Percentiles rank a stretch among this genome's conserved stretches.
Conservation (phyloP, 192 early-diverging fungal species). For the Linnemannia exigua region DNA sequence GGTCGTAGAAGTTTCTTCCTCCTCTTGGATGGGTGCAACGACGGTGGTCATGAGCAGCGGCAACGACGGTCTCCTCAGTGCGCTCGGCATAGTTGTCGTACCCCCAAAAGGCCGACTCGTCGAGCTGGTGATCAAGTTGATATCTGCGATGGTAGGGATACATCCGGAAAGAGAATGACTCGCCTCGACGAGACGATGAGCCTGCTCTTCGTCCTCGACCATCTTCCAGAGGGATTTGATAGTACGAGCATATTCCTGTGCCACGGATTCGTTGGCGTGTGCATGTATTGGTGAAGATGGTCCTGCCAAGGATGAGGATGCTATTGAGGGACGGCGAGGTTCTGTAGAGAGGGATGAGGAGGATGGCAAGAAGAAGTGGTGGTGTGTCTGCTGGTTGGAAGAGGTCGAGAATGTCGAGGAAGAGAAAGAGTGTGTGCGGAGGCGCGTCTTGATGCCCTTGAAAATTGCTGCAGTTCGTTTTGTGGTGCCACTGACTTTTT, state of each 20-base stretch:
- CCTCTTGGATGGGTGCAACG: not conserved
- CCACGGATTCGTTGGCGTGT: not conserved
- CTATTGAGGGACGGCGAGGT: not conserved
- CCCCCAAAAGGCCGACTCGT: not conserved
- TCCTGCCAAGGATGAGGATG: not conserved
- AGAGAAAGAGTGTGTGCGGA: not conserved
- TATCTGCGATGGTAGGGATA: not conserved
- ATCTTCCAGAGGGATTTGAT: conserved; percentile 50
- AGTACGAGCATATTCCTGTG: conserved; percentile 50
- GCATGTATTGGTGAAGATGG: too few species aligned
- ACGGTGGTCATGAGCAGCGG: not conserved
- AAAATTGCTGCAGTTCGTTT: not conserved
- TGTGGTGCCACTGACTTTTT: not conserved
- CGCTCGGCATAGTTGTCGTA: not conserved
- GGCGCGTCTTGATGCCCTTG: not conserved
- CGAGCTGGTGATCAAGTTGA: not conserved
- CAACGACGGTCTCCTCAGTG: not conserved
- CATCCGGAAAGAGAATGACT: not conserved
- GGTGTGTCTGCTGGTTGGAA: not conserved
- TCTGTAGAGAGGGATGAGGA: not conserved
- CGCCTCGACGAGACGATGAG: conserved; percentile 35
- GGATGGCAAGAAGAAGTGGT: not conserved
- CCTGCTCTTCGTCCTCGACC: conserved; percentile 48
- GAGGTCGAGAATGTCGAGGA: not conserved
- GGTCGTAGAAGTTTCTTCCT: not conserved